These are phyloP conservation scores for Calycina herbarum DNA, from an alignment of 2,329 filamentous ascomycete species.

Conservation along the genomic window DNA sequence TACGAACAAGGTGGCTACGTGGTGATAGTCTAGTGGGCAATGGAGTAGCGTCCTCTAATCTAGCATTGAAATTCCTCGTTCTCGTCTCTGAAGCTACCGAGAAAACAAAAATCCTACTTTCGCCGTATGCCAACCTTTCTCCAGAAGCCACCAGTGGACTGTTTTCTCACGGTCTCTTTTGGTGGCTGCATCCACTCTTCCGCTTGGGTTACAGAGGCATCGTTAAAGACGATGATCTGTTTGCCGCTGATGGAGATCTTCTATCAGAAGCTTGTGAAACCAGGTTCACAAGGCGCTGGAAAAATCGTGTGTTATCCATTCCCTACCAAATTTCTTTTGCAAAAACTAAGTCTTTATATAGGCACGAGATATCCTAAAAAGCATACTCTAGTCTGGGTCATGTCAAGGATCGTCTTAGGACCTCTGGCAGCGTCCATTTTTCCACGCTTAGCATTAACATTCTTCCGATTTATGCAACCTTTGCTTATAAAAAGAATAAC, in stretches of 20 bases:
- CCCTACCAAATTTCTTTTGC: no score
- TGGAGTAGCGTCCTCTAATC: slow-evolving; percentile 15
- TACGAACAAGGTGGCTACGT: slow-evolving; percentile 25
- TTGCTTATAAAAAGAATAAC: background rate
- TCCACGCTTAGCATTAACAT: background rate
- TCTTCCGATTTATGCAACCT: slow-evolving; percentile 4
- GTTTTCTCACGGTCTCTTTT: slow-evolving; percentile 31
- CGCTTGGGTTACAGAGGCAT: slow-evolving; percentile 35
- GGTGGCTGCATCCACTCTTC: slow-evolving; percentile 31
- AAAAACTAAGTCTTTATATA: no score
- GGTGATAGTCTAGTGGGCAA: slow-evolving; percentile 6
- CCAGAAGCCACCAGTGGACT: slow-evolving; percentile 39
- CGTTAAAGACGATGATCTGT: slow-evolving; percentile 36
- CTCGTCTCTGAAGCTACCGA: slow-evolving; percentile 25
- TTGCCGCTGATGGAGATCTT: slow-evolving; percentile 18
- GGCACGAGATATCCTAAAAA: no score
- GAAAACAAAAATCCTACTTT: slow-evolving; percentile 25
- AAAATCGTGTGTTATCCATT: no score
- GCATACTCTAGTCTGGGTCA: no score
- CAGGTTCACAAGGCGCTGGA: no score
- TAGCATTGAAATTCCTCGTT: slow-evolving; percentile 25
- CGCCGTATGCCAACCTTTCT: slow-evolving; percentile 21
- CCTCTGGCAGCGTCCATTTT: background rate
- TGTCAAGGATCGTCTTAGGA: no score
- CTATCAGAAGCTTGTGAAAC: slow-evolving; percentile 12